Base-by-base conservation (phyloP, 805 yeast species). In the Candida tammaniensis region DNA sequence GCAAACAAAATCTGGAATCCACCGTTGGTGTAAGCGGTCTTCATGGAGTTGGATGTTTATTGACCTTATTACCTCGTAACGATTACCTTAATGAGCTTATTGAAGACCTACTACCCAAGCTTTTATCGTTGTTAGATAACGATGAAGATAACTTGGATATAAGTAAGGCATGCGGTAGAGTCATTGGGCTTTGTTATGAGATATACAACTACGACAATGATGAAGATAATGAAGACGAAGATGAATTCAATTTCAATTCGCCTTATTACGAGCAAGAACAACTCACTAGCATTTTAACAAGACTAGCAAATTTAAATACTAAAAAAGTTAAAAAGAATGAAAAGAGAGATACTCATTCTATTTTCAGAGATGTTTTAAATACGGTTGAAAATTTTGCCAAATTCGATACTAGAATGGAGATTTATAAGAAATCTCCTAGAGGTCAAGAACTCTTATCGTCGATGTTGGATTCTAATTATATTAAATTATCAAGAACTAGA, bases 301-400 rank as follows among this genome's bases (percentile, higher is more conserved):
- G 66, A 22, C 58, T 80, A 27, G 58, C 74, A 1, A 70, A 67
- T 27, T 69, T 74, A 15, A 74, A 83, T 0, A 63, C 80, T 4
- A 78, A 79, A 38, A 74, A 68, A 33, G 51, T 78, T 3, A 72
- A 81, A 17, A 82, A 82, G 45, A 77, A 74, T 48, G 85, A 79
- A 41, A 80, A 77, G 51, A 72, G 71, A 39, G 78, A 73, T 24
- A 64, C 76, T 17, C 75, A 76, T 41, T 72, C 85, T 1, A 64
- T 80, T 1, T 77, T 80, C 53, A 65, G 80, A 48, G 82, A 80
- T 39, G 76, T 79, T 13, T 53, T 70, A 25, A 56, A 56, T 23
- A 76, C 82, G 0, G 58, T 80, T 8, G 64, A 62, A 32, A 49
- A 50, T 12, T 71, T 68, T 43, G 54, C 61, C 36, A 65, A 47